Evolutionary conservation across 345 rosid species (phyloP).

Genomic region (Nasturtium officinale): DNA sequence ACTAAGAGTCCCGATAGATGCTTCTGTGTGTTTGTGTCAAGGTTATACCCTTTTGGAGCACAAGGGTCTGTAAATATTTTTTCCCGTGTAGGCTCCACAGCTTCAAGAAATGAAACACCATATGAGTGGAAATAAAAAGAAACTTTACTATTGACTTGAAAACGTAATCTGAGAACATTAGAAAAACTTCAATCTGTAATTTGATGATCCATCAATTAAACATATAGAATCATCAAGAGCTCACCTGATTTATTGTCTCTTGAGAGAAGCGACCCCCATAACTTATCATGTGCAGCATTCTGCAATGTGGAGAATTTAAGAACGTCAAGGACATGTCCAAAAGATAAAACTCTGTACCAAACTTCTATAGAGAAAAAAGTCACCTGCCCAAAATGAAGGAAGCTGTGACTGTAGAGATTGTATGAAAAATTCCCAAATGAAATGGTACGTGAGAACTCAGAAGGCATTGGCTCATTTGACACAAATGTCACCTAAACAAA

Average conservation of each 20-base stretch:
- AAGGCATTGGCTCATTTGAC: constrained; percentile 71
- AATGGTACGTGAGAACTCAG: constrained; percentile 66
- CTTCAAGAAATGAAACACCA: constrained; percentile 45
- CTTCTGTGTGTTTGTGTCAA: constrained; percentile 43
- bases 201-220: background rate
- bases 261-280: constrained; percentile 65
- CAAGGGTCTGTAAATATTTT: constrained; percentile 68
- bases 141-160: background rate
- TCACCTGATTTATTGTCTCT: constrained; percentile 55
- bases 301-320: constrained; percentile 46
- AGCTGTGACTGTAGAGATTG: constrained; percentile 92
- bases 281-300: constrained; percentile 83
- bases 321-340: constrained; percentile 20
- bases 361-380: constrained; percentile 5
- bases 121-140: background rate
- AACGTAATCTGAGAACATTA: background rate
- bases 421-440: constrained; percentile 74
- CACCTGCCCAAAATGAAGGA: constrained; percentile 97
- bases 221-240: background rate
- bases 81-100: constrained; percentile 47
- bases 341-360: constrained; percentile 3
- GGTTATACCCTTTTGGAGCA: constrained; percentile 76
- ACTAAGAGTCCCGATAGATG: constrained; percentile 54
- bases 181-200: background rate
- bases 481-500: constrained; percentile 79